A percentile compares a stretch with the other conserved stretches of the same genome.
Evolutionary conservation across 2,329 filamentous ascomycete species (phyloP).

Genomic region (Cytospora chrysosperma): DNA sequence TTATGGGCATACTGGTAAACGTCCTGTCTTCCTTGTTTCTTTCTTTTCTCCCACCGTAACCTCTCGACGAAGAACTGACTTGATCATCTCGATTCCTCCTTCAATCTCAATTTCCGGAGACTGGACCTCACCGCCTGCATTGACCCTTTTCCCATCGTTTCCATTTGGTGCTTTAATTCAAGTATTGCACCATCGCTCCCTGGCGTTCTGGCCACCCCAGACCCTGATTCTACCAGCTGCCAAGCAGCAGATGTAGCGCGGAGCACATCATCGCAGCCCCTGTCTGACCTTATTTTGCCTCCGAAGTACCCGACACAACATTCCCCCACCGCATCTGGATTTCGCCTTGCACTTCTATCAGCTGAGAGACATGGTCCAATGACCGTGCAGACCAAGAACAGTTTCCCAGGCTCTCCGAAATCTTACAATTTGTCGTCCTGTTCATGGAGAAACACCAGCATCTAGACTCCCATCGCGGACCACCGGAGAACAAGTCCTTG

Average conservation of each 20-base stretch:
- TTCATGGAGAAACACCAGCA: background rate
- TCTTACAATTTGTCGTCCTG: background rate
- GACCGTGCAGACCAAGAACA: no score
- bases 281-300: slow-evolving; percentile 16
- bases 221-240: background rate
- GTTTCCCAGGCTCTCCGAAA: background rate
- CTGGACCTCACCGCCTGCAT: background rate
- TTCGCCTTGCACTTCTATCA: slow-evolving; percentile 2
- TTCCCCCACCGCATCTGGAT: slow-evolving; percentile 7
- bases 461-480: background rate
- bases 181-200: slow-evolving; percentile 11
- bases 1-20: no score
- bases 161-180: slow-evolving; percentile 8
- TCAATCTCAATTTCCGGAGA: no score
- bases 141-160: background rate
- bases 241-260: slow-evolving; percentile 3
- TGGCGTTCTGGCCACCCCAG: background rate
- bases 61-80: no score
- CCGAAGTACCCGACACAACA: slow-evolving; percentile 1
- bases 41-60: no score
- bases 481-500: background rate
- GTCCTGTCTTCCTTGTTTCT: no score
- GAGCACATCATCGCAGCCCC: slow-evolving; percentile 15
- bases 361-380: background rate
- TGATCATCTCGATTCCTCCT: no score